Conservation (phyloP, 2,329 filamentous ascomycete species). For the Fonsecaea monophora region DNA sequence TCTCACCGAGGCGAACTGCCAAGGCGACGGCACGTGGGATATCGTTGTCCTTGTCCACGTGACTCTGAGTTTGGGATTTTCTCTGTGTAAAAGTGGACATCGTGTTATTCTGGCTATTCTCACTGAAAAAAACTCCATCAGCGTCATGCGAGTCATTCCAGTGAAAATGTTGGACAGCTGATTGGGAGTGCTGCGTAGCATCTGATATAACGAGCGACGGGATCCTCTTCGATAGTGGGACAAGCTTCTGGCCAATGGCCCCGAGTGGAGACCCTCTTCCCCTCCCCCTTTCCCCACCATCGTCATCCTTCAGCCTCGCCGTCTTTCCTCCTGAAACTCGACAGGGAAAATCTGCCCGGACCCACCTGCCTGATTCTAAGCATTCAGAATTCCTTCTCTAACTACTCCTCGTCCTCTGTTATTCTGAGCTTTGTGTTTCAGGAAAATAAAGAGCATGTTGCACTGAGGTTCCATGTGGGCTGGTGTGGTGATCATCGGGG, state of each 20-base stretch:
- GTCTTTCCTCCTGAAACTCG: slow-evolving; percentile 18
- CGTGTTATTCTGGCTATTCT: too few relatives aligned
- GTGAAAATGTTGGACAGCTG: not conserved
- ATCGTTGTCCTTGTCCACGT: not conserved
- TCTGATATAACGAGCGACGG: not conserved
- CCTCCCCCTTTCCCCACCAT: not conserved
- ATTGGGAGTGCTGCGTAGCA: not conserved
- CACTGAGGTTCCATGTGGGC: slow-evolving; percentile 1
- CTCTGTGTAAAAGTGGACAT: too few relatives aligned
- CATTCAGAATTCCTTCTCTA: slow-evolving; percentile 10
- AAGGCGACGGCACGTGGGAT: not conserved
- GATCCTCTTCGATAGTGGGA: not conserved
- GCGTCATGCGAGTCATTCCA: not conserved
- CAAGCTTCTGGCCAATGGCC: not conserved
- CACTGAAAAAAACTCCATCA: not conserved
- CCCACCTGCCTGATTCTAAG: slow-evolving; percentile 24
- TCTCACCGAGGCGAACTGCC: slow-evolving; percentile 1
- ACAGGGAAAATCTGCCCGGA: slow-evolving; percentile 34
- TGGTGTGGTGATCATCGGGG: not conserved
- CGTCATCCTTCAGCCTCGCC: slow-evolving; percentile 8
- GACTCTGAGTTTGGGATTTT: not conserved
- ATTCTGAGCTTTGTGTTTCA: not conserved
- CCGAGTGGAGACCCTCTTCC: not conserved
- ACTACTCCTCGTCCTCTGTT: slow-evolving; percentile 5
- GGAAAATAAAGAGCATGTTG: not conserved